phyloP scores from a whole-genome alignment of 2,329 filamentous ascomycete genomes.

The Aspergillus intermedius region DNA sequence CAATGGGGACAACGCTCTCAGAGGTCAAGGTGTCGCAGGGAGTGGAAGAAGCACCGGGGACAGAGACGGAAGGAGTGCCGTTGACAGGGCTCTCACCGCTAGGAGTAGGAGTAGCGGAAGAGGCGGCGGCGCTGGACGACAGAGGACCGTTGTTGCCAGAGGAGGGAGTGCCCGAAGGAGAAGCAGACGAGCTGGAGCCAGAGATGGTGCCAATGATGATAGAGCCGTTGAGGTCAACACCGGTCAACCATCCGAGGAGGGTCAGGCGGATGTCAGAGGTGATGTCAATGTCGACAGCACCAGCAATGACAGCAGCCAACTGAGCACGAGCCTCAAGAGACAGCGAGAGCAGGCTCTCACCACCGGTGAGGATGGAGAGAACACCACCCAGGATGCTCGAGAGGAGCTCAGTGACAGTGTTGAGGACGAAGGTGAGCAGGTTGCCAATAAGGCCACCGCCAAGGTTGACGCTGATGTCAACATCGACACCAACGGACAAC shows the following conservation, averaged over 20 bases:
- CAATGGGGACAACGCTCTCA: constrained; percentile 6
- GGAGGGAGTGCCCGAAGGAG: background rate
- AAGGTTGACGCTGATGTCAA: constrained; percentile 23
- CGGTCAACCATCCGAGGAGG: constrained; percentile 36
- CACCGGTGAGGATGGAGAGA: constrained; percentile 24
- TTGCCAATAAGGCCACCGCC: constrained; percentile 20
- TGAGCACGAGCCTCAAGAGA: constrained; percentile 28
- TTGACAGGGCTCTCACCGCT: constrained; percentile 1
- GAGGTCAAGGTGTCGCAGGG: constrained; percentile 15
- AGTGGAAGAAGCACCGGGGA: constrained; percentile 2
- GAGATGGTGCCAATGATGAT: constrained; percentile 7
- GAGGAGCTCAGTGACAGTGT: constrained; percentile 20
- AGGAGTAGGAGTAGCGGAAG: constrained; percentile 1
- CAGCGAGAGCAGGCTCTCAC: constrained; percentile 26
- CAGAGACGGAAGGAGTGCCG: background rate
- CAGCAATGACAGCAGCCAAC: constrained; percentile 31
- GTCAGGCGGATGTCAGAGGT: constrained; percentile 49
- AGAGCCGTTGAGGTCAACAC: constrained; percentile 21
- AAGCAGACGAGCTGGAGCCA: constrained; percentile 11
- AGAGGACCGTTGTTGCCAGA: background rate
- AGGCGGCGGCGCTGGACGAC: background rate
- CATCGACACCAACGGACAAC: constrained; percentile 26
- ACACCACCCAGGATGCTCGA: constrained; percentile 27
- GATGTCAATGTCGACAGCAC: constrained; percentile 41
- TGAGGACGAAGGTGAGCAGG: constrained; percentile 25